Conservation (phyloP, 208 protist genomes). For the Leishmania tropica region DNA sequence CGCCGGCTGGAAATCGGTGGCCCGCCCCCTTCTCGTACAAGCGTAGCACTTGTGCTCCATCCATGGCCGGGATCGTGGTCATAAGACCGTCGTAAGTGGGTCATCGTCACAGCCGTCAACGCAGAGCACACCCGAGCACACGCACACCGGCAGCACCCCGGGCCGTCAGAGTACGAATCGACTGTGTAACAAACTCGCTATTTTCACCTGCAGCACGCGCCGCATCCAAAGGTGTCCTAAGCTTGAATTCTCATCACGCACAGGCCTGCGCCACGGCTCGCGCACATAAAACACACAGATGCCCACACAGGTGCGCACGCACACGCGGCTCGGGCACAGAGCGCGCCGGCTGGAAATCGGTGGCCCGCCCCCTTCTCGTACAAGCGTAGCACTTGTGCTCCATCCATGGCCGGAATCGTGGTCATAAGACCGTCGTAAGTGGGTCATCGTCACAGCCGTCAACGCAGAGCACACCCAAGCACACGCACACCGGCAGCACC, state of each 20-base stretch:
- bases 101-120: neutral
- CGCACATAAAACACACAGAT: neutral
- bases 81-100: neutral
- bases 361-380: neutral
- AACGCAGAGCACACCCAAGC: neutral
- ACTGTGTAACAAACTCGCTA: slow-evolving; percentile 41
- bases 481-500: neutral
- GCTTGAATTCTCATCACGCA: slow-evolving; percentile 47
- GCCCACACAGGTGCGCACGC: neutral
- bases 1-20: slow-evolving; percentile 28
- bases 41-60: neutral
- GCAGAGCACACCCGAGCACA: neutral
- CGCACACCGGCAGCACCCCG: slow-evolving; percentile 1
- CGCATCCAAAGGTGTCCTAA: slow-evolving; percentile 68
- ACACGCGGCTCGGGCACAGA: slow-evolving; percentile 7
- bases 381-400: slow-evolving; percentile 1
- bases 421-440: neutral
- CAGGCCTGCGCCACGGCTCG: neutral
- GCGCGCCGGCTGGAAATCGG: slow-evolving; percentile 27
- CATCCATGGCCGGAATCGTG: slow-evolving; percentile 4
- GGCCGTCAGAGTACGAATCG: slow-evolving; percentile 54
- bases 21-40: neutral
- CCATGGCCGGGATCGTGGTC: slow-evolving; percentile 1
- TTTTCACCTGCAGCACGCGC: slow-evolving; percentile 41
- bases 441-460: neutral